Percentiles rank a stretch among this genome's conserved stretches.
phyloP scores from a whole-genome alignment of 768 basidiomycete species.

The Leucosporidium scottii region DNA sequence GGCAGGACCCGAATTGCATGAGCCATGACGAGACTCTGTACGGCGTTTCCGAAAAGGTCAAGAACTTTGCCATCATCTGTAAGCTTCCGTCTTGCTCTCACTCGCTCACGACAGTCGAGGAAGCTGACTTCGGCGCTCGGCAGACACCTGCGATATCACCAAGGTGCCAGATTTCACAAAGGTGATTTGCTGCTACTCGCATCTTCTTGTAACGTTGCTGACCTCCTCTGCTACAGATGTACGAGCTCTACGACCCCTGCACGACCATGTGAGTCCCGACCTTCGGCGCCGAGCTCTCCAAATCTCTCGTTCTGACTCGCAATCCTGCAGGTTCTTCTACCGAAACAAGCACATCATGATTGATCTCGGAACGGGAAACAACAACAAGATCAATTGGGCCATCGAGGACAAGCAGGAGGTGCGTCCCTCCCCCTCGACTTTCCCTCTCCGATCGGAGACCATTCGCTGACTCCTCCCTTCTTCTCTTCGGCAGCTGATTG shows the following conservation, averaged over 20 bases:
- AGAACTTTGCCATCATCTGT: slow-evolving; percentile 91
- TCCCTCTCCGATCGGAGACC: not conserved
- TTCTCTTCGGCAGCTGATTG: slow-evolving; percentile 61
- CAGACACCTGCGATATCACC: slow-evolving; percentile 67
- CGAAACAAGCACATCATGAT: slow-evolving; percentile 81
- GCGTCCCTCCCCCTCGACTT: not conserved
- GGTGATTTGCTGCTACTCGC: slow-evolving; percentile 47
- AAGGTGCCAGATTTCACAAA: slow-evolving; percentile 98
- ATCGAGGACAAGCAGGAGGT: slow-evolving; percentile 99
- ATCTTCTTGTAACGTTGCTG: not conserved
- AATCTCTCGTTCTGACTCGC: not conserved
- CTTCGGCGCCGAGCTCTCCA: not conserved
- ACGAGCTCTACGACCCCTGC: slow-evolving; percentile 93
- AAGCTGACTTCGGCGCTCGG: slow-evolving; percentile 10
- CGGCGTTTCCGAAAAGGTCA: slow-evolving; percentile 85
- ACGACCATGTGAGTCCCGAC: slow-evolving; percentile 45
- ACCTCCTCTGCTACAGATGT: slow-evolving; percentile 61
- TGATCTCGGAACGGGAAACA: slow-evolving; percentile 56
- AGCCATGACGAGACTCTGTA: slow-evolving; percentile 97
- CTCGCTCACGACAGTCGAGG: not conserved
- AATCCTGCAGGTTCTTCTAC: slow-evolving; percentile 35
- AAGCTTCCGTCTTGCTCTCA: not conserved
- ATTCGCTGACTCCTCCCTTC: not conserved
- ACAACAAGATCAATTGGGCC: slow-evolving; percentile 76
- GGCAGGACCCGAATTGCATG: slow-evolving; percentile 81